Conservation (phyloP, 495 filamentous ascomycete genomes). For the Aspergillus egyptiacus region DNA sequence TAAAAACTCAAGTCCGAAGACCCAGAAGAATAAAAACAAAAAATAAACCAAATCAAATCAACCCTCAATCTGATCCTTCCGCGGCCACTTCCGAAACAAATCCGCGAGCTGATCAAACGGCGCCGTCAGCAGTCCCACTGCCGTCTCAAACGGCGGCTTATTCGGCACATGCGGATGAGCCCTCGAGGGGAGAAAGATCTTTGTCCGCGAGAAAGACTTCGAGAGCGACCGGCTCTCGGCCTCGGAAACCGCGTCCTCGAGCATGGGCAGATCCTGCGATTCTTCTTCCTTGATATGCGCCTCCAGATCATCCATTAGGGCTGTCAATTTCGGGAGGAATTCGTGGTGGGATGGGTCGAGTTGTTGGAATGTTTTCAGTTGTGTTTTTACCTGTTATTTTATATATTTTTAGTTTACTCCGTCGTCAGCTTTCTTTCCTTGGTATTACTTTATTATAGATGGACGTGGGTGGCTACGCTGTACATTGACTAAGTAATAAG, state of each 20-base stretch:
- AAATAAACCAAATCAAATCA: neutral
- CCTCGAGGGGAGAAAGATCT: conserved; percentile 54
- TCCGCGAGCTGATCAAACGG: conserved; percentile 30
- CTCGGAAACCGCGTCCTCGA: conserved; percentile 43
- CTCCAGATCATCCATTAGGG: conserved; percentile 45
- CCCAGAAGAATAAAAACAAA: neutral
- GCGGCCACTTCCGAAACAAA: conserved; percentile 31
- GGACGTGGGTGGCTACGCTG: too few species aligned
- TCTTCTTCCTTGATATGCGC: conserved; percentile 58
- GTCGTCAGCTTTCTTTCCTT: too few species aligned
- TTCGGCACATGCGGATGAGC: conserved; percentile 43
- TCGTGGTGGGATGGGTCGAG: conserved; percentile 37
- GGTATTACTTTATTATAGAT: too few species aligned
- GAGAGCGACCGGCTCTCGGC: conserved; percentile 42
- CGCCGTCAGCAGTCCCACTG: conserved; percentile 24
- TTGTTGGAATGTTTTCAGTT: conserved; percentile 54
- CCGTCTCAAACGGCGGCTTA: conserved; percentile 26
- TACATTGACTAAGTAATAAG: neutral
- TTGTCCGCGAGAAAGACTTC: conserved; percentile 50
- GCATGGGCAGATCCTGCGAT: conserved; percentile 41
- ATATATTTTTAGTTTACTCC: neutral
- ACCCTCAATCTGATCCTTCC: neutral
- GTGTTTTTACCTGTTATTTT: conserved; percentile 50
- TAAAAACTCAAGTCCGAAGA: too few species aligned
- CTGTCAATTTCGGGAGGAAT: conserved; percentile 48